Evolutionary conservation across 225 moss, liverwort and hornwort genomes (phyloP).

Genomic region (Antitrichia curtipendula): DNA sequence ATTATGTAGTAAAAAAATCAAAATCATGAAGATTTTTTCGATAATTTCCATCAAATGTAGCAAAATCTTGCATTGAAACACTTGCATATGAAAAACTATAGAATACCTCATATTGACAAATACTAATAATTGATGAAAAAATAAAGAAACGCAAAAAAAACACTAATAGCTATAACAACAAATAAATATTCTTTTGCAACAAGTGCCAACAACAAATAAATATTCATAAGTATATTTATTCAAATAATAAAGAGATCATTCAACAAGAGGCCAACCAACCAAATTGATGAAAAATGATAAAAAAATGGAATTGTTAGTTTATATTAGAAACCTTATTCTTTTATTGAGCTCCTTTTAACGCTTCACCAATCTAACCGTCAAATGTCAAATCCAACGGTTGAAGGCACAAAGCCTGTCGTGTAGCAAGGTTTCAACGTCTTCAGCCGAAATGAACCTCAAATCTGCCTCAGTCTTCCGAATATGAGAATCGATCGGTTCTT

Average conservation of each 20-base stretch:
- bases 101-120: not conserved
- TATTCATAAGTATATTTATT: too few species aligned
- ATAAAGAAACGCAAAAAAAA: not conserved
- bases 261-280: not conserved
- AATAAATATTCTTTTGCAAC: not conserved
- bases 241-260: not conserved
- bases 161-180: not conserved
- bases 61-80: not conserved
- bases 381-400: not conserved
- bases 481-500: not conserved
- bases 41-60: not conserved
- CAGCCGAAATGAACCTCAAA: not conserved
- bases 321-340: not conserved
- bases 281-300: not conserved
- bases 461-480: not conserved
- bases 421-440: not conserved
- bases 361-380: not conserved
- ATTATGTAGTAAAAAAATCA: not conserved
- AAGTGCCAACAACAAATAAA: not conserved
- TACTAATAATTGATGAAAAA: not conserved
- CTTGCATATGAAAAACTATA: not conserved
- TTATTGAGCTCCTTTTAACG: too few species aligned
- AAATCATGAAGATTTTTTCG: accelerated
- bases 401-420: not conserved
- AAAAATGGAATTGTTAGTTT: not conserved